Conservation (phyloP, 2,329 filamentous ascomycete species). For the Aureobasidium sp. region DNA sequence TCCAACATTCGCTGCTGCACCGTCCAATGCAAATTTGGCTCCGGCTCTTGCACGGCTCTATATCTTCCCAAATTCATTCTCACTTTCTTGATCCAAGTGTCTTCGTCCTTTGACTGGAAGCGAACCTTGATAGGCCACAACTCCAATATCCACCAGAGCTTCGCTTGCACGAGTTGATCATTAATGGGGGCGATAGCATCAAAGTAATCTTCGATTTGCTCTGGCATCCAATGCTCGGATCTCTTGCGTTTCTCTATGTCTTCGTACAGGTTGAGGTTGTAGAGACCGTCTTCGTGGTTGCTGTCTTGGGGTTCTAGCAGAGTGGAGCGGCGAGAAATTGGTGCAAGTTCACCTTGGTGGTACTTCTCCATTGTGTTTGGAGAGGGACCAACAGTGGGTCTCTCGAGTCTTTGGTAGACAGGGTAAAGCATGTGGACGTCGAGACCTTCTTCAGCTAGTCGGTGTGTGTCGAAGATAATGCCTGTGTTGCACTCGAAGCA, state of each 20-base stretch:
- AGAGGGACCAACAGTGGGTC: slow-evolving; percentile 31
- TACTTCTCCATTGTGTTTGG: slow-evolving; percentile 33
- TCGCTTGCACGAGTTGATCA: slow-evolving; percentile 34
- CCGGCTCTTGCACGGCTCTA: slow-evolving; percentile 31
- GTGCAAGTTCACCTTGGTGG: slow-evolving; percentile 28
- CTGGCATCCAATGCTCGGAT: slow-evolving; percentile 27
- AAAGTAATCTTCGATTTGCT: slow-evolving; percentile 39
- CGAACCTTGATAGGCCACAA: slow-evolving; percentile 38
- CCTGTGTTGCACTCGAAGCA: slow-evolving; percentile 42
- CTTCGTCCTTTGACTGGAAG: slow-evolving; percentile 26
- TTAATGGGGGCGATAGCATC: slow-evolving; percentile 37
- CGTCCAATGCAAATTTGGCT: slow-evolving; percentile 41
- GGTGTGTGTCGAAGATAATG: slow-evolving; percentile 36
- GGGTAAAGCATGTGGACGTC: slow-evolving; percentile 39
- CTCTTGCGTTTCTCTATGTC: slow-evolving; percentile 19
- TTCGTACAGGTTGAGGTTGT: slow-evolving; percentile 22
- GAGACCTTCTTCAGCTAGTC: slow-evolving; percentile 36
- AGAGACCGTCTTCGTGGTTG: slow-evolving; percentile 21
- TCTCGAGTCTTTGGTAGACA: slow-evolving; percentile 27
- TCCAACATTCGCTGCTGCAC: slow-evolving; percentile 33
- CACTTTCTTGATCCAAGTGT: slow-evolving; percentile 34
- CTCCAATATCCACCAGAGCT: slow-evolving; percentile 40
- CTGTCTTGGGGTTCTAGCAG: slow-evolving; percentile 21
- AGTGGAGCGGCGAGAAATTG: slow-evolving; percentile 28
- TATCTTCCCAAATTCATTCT: slow-evolving; percentile 35